Percentiles rank a stretch among this genome's conserved stretches.
Evolutionary conservation across 352 stramenopile species (phyloP).

Genomic region (Pythium rhizo-oryzae): DNA sequence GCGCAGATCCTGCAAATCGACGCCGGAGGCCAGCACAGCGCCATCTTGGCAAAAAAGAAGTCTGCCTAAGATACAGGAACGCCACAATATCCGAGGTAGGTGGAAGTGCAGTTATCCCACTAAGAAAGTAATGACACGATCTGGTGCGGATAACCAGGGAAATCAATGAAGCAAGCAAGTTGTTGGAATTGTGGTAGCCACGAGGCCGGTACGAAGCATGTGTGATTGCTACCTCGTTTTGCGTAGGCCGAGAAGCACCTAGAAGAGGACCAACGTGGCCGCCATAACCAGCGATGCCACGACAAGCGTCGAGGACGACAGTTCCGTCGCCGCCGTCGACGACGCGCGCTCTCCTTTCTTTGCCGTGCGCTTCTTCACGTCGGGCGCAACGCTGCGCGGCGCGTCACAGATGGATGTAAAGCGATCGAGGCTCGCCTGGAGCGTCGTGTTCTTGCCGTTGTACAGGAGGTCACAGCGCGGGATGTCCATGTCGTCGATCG

Average conservation of each 20-base stretch:
- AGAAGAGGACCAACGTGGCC: slow-evolving; percentile 4
- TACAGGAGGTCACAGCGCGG: slow-evolving; percentile 53
- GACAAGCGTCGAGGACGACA: background rate
- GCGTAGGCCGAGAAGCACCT: background rate
- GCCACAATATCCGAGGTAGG: background rate
- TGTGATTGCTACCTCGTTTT: slow-evolving; percentile 1
- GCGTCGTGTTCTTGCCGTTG: slow-evolving; percentile 52
- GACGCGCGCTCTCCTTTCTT: slow-evolving; percentile 7
- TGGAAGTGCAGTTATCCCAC: background rate
- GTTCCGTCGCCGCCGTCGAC: background rate
- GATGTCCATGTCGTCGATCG: slow-evolving; percentile 59
- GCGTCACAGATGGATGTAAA: slow-evolving; percentile 50
- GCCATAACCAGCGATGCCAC: background rate
- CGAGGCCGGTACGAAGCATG: background rate
- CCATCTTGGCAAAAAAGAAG: slow-evolving; percentile 51
- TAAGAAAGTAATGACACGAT: background rate
- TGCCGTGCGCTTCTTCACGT: slow-evolving; percentile 40
- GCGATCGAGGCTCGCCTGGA: slow-evolving; percentile 49
- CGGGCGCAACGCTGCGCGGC: slow-evolving; percentile 31
- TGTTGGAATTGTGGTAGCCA: background rate
- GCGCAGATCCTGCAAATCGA: slow-evolving; percentile 76
- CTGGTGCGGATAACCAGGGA: background rate
- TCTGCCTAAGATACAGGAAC: background rate
- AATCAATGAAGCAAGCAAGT: background rate
- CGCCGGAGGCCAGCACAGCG: slow-evolving; percentile 89